Percentiles rank a stretch among this genome's conserved stretches.
Evolutionary conservation across 129 eudicot species (phyloP).

Genomic region (Flaveria ramosissima): DNA sequence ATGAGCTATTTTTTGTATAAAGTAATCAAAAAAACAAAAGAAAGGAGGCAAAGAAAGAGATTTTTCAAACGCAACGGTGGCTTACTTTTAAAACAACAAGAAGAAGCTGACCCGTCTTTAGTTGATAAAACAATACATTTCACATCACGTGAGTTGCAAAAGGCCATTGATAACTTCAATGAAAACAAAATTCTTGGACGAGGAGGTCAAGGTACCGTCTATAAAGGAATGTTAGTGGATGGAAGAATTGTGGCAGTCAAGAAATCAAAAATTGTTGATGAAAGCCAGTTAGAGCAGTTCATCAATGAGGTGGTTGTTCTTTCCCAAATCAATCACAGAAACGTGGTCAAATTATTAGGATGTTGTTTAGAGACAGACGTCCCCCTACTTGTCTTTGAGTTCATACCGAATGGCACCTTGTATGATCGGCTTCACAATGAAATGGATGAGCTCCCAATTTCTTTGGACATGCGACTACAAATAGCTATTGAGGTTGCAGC

Average conservation of each 20-base stretch:
- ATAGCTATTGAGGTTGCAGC: slow-evolving; percentile 32
- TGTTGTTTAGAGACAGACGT: slow-evolving; percentile 38
- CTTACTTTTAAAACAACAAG: slow-evolving; percentile 3
- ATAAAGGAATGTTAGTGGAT: slow-evolving; percentile 37
- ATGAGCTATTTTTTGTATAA: not conserved
- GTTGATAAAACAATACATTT: slow-evolving; percentile 28
- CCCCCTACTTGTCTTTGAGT: slow-evolving; percentile 40
- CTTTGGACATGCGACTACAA: slow-evolving; percentile 30
- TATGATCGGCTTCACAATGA: slow-evolving; percentile 26
- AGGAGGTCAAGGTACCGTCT: slow-evolving; percentile 44
- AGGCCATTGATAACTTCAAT: slow-evolving; percentile 36
- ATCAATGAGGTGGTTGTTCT: slow-evolving; percentile 35
- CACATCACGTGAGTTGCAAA: slow-evolving; percentile 32
- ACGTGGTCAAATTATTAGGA: slow-evolving; percentile 41
- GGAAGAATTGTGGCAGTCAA: slow-evolving; percentile 36
- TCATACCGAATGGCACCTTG: slow-evolving; percentile 43
- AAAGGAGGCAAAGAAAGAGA: not conserved
- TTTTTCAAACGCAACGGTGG: slow-evolving; percentile 11
- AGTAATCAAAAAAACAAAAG: not conserved
- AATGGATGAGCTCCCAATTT: slow-evolving; percentile 1
- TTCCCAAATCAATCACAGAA: slow-evolving; percentile 33
- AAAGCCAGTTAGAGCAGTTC: slow-evolving; percentile 26
- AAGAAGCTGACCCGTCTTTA: not conserved
- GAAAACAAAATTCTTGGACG: slow-evolving; percentile 32
- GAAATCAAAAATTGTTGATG: slow-evolving; percentile 29